Percentiles rank a stretch among this genome's conserved stretches.
These are phyloP conservation scores for Castanopsis chinensis DNA, from an alignment of 306 rosid genomes.

Conservation along the genomic window DNA sequence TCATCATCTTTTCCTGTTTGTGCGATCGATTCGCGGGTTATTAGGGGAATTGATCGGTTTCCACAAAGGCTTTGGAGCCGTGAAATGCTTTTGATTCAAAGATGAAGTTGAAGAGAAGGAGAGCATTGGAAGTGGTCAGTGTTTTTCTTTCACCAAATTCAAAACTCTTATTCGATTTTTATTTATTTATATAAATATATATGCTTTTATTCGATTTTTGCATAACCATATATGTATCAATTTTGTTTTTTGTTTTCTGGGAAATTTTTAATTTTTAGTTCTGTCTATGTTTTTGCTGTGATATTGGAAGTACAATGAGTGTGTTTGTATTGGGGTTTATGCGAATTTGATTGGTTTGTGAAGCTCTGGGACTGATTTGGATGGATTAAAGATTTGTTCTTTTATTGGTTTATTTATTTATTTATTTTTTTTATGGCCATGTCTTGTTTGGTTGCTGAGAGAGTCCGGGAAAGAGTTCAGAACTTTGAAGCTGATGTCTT, in stretches of 20 bases:
- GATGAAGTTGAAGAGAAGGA: conserved; percentile 88
- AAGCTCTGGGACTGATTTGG: conserved; percentile 18
- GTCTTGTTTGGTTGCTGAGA: conserved; percentile 1
- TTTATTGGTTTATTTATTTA: conserved; percentile 1
- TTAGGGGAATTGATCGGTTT: conserved; percentile 49
- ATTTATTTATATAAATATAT: too few relatives aligned
- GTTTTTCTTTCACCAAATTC: conserved; percentile 1
- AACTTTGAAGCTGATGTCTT: neutral
- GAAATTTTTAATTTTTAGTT: too few relatives aligned
- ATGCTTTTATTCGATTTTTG: neutral
- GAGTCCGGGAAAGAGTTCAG: neutral
- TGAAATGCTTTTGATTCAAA: conserved; percentile 73
- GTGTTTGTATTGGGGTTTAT: conserved; percentile 33
- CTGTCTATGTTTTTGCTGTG: neutral
- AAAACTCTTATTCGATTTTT: too few relatives aligned
- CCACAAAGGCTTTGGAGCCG: conserved; percentile 23
- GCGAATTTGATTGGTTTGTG: neutral
- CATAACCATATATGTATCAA: neutral
- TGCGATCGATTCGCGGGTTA: conserved; percentile 38
- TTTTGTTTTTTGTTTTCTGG: neutral
- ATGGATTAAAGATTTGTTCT: conserved; percentile 9
- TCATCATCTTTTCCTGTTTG: conserved; percentile 22
- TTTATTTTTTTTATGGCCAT: neutral
- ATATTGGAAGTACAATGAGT: neutral
- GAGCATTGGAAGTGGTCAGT: conserved; percentile 98